phyloP scores from a whole-genome alignment of 768 basidiomycete genomes.

The Wakefieldia striispora region DNA sequence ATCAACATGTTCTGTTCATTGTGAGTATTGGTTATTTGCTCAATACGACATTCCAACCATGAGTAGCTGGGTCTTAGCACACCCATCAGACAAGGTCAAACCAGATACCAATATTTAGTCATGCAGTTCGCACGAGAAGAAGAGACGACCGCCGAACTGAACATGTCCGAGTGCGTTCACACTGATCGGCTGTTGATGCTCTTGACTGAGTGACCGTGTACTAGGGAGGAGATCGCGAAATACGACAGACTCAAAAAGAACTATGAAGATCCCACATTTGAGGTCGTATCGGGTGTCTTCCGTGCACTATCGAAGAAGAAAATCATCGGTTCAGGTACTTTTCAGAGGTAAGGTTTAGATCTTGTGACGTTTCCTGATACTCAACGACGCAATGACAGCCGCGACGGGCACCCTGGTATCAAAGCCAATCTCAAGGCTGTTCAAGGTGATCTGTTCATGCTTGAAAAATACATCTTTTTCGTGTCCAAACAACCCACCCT shows the following conservation, averaged over 20 bases:
- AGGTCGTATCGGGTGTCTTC: slow-evolving; percentile 93
- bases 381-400: slow-evolving; percentile 43
- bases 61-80: slow-evolving; percentile 81
- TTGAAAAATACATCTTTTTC: slow-evolving; percentile 97
- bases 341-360: slow-evolving; percentile 63
- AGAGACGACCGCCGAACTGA: slow-evolving; percentile 93
- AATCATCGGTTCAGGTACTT: slow-evolving; percentile 82
- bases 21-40: slow-evolving; percentile 44
- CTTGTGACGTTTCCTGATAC: neutral
- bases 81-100: slow-evolving; percentile 97
- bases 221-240: slow-evolving; percentile 72
- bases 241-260: slow-evolving; percentile 87
- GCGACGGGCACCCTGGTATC: slow-evolving; percentile 89
- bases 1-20: slow-evolving; percentile 92
- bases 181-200: neutral
- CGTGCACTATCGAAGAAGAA: slow-evolving; percentile 88
- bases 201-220: neutral
- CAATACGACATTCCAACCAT: slow-evolving; percentile 4
- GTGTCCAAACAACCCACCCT: slow-evolving; percentile 94
- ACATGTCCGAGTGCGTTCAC: slow-evolving; percentile 78
- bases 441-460: slow-evolving; percentile 95
- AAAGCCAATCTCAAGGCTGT: slow-evolving; percentile 97
- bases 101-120: slow-evolving; percentile 94
- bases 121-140: slow-evolving; percentile 98
- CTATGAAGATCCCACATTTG: slow-evolving; percentile 93